phyloP scores from a whole-genome alignment of 371 early-diverging fungal species.

The Parasitella parasitica region DNA sequence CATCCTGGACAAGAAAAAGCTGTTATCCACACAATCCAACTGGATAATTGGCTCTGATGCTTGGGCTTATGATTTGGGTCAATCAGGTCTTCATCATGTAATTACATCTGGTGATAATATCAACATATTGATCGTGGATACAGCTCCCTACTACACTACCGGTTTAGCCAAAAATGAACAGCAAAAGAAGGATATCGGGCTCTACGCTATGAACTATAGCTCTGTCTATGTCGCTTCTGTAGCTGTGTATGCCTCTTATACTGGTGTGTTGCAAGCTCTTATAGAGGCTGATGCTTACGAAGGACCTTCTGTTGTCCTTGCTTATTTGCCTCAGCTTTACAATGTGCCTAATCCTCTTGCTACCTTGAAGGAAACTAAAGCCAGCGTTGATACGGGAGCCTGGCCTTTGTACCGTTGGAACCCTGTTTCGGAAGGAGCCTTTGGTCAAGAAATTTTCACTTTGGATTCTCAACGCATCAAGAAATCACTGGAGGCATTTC shows the following conservation, averaged over 20 bases:
- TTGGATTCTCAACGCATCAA: slow-evolving; percentile 85
- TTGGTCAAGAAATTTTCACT: slow-evolving; percentile 60
- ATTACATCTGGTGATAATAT: slow-evolving; percentile 80
- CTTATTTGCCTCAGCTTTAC: slow-evolving; percentile 69
- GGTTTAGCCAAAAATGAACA: slow-evolving; percentile 51
- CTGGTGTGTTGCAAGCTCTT: slow-evolving; percentile 81
- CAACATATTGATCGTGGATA: slow-evolving; percentile 86
- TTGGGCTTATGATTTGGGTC: slow-evolving; percentile 82
- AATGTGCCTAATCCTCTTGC: slow-evolving; percentile 54
- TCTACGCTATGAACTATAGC: slow-evolving; percentile 92
- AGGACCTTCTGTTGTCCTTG: slow-evolving; percentile 90
- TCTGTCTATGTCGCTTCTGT: slow-evolving; percentile 86
- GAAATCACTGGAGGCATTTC: slow-evolving; percentile 72
- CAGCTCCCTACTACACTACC: slow-evolving; percentile 70
- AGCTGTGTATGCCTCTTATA: slow-evolving; percentile 79
- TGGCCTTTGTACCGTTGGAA: slow-evolving; percentile 95
- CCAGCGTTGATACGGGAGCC: slow-evolving; percentile 82
- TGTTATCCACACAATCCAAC: slow-evolving; percentile 57
- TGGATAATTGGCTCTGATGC: slow-evolving; percentile 87
- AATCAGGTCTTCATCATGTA: slow-evolving; percentile 87
- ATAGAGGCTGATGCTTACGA: slow-evolving; percentile 84
- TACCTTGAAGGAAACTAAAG: slow-evolving; percentile 80
- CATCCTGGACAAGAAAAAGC: slow-evolving; percentile 37
- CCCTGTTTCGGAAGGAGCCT: slow-evolving; percentile 49
- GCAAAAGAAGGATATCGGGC: slow-evolving; percentile 90